Percentiles rank a stretch among this genome's conserved stretches.
phyloP scores from a whole-genome alignment of 1,284 basidiomycete genomes.

The Marasmius fiardii region DNA sequence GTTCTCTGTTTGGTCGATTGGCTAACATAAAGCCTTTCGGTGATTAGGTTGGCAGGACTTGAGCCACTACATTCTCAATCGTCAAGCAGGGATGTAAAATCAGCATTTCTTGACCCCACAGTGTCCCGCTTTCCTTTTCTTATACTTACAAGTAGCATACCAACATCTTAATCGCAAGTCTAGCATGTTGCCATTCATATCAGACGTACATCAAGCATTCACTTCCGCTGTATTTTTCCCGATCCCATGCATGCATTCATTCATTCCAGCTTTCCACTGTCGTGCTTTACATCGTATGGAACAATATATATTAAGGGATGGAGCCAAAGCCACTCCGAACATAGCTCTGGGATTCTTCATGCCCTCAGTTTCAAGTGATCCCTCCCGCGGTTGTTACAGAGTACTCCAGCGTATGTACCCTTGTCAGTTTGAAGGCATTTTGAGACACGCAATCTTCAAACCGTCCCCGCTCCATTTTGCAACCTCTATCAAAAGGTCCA shows the following conservation, averaged over 20 bases:
- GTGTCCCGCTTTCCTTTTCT: neutral
- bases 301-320: constrained; percentile 1
- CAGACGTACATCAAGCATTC: neutral
- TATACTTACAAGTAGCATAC: neutral
- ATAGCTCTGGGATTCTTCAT: too few relatives aligned
- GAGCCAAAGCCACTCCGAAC: too few relatives aligned
- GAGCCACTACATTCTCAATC: constrained; percentile 73
- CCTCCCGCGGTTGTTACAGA: too few relatives aligned
- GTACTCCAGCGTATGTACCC: neutral
- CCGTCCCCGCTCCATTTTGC: constrained; percentile 83
- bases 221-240: neutral
- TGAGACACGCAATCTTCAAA: constrained; percentile 71
- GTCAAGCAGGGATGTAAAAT: constrained; percentile 51
- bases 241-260: neutral
- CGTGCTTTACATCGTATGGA: constrained; percentile 3
- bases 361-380: too few relatives aligned
- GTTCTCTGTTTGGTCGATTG: constrained; percentile 10
- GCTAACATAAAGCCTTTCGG: constrained; percentile 1
- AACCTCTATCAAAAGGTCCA: constrained; percentile 65
- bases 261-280: neutral
- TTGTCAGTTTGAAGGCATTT: constrained; percentile 54
- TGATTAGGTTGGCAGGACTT: constrained; percentile 84
- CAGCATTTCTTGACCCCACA: neutral
- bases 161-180: too few relatives aligned
- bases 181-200: too few relatives aligned